Base-by-base conservation (phyloP, 257 asterid species). In the Leonotis leonurus region DNA sequence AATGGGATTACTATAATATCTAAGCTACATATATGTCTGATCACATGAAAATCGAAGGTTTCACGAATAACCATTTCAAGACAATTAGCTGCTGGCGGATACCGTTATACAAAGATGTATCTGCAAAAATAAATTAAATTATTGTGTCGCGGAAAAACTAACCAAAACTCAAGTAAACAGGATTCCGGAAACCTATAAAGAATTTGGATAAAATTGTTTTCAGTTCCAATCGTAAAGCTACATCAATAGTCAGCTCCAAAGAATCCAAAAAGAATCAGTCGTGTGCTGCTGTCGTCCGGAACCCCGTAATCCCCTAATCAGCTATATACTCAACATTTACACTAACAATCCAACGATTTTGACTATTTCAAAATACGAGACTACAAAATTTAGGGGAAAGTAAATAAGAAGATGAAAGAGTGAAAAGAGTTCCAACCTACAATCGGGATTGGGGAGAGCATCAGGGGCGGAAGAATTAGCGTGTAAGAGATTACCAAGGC, bases 381-480 rank as follows among this genome's bases (percentile, higher is more conserved):
- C 13, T 29, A 4, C 22, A 37, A 16, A 36, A 39, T 41, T 10
- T 16, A 50, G 18, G 16, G 21, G 6, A 24, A 24, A 8, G 10
- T 0, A 18, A 7, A 32, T n/a, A 32, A 30, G 7, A 3, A 48
- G 33, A 59, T 39, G 33, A 9, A 39, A 56, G 26, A 37, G n/a
- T n/a, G n/a, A 26, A 29, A 52, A 54, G 63, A 29, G 50, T 43
- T 65, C 68, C n/a, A 36, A 82, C 95, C 89, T 77, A 82, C 80
- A 79, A 70, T 81, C 87, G 18, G 73, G 78, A 63, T 74, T 80
- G 53, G 82, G 45, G 32, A 67, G 80, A 49, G 40, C 56, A 65
- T 71, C 87, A 49, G 84, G 64, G 64, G 80, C 77, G 22, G 77
- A n/a, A n/a, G n/a, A n/a, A n/a, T n/a, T n/a, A n/a, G n/a, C n/a